These are phyloP conservation scores for Serendipita sp. DNA, from an alignment of 768 basidiomycete genomes.

Conservation along the genomic window DNA sequence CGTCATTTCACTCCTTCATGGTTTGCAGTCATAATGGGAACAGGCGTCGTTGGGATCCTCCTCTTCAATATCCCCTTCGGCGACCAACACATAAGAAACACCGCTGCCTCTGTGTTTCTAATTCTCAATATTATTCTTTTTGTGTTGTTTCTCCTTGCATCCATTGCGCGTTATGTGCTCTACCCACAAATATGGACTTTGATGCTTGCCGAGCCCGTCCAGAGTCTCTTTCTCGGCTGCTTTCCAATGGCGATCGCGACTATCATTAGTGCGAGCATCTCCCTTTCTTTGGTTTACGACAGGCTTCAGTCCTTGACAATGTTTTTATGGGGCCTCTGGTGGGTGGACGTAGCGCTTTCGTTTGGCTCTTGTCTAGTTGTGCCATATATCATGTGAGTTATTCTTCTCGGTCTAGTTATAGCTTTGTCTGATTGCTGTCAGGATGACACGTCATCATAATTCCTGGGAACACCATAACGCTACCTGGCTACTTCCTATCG, in stretches of 20 bases:
- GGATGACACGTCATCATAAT: conserved; percentile 44
- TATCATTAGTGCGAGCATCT: conserved; percentile 35
- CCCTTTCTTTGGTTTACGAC: conserved; percentile 29
- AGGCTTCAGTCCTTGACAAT: conserved; percentile 36
- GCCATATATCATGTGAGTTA: conserved; percentile 44
- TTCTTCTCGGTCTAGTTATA: neutral
- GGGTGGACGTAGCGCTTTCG: conserved; percentile 44
- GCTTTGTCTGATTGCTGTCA: neutral
- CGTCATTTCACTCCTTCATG: conserved; percentile 38
- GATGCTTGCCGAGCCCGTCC: conserved; percentile 34
- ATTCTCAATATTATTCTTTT: conserved; percentile 44
- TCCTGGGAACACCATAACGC: conserved; percentile 39
- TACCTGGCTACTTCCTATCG: conserved; percentile 61
- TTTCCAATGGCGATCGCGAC: conserved; percentile 41
- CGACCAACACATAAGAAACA: conserved; percentile 23
- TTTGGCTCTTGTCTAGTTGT: conserved; percentile 43
- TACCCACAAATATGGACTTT: conserved; percentile 37
- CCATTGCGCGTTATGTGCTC: conserved; percentile 34
- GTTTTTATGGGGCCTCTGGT: conserved; percentile 51
- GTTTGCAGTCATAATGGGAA: conserved; percentile 44
- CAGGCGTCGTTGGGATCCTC: conserved; percentile 38
- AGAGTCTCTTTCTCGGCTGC: conserved; percentile 32
- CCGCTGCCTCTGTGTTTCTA: conserved; percentile 36
- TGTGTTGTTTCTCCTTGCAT: conserved; percentile 30
- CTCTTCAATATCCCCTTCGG: conserved; percentile 45